Evolutionary conservation across 352 stramenopile genomes (phyloP), one percentile per base, ranked within the genome.

Genomic region (Globisporangium cederbergense): DNA sequence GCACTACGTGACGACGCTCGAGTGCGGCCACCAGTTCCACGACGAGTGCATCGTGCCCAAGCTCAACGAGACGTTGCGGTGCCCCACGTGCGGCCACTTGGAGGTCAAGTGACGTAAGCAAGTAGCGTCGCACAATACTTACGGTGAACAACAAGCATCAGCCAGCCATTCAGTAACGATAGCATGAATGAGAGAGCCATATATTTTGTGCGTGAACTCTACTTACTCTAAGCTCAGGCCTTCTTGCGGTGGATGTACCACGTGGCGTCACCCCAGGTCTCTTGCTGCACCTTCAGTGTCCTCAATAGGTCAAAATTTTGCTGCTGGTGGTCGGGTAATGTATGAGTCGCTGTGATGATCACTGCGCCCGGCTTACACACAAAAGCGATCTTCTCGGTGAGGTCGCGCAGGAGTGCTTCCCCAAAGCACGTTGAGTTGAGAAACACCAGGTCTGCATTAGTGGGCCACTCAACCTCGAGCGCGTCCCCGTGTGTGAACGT

Each of bases 361-460:
- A 91, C 65, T 1, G 80, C 70, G 22, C 83, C 83, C 0, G 70
- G 36, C 58, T 91, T 91, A 67, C 77, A 86, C 45, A 59, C 70
- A 25, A 73, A 66, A 5, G 60, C 57, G 14, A 89, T 70, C 28
- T 88, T 79, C n/a, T 70, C 64, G 3, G 75, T 73, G 8, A 91
- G 45, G 3, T 79, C 70, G 38, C 68, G 67, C 72, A 96, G 86
- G 6, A 97, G 65, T 0, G 50, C 56, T 16, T 85, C 68, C 22
- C 82, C 77, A 60, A 97, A 97, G 60, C 91, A 97, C 25, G 91
- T 97, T 50, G 86, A 96, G 67, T 97, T 97, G 49, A 93, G 74
- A 64, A 97, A 97, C 1, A 96, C 67, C 2, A 97, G 43, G 47
- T 91, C 84, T 0, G 77, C 77, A 25, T 46, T 65, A 0, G 57